Base-by-base conservation (phyloP, 1,284 basidiomycete genomes). In the Mycosarcoma mackinlayi region DNA sequence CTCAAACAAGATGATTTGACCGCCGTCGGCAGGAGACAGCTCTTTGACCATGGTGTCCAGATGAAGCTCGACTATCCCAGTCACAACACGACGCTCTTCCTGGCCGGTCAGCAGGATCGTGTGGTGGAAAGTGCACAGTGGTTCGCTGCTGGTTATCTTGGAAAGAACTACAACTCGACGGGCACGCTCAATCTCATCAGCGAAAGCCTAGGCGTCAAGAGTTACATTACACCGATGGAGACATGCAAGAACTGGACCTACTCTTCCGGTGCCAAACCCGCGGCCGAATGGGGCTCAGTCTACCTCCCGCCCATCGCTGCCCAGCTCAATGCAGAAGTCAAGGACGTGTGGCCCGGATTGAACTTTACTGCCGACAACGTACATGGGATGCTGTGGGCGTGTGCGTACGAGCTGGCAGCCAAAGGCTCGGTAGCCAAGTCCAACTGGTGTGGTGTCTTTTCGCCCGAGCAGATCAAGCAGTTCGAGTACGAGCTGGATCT, bases 401-500 rank as follows among this genome's bases (percentile, higher is more conserved):
- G 85, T 57, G 85, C 85, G 30, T 86, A 85, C 62, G 85, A 86
- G 62, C 79, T 84, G 38, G 86, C 85, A 5, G 79, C 82, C 13
- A 77, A 76, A 50, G 83, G 83, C 3, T 47, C 46, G 10, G 49
- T 64, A 3, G 40, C 31, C 3, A 66, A 73, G 24, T 84, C 84
- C 16, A 83, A 84, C 1, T 86, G 86, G 85, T 86, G 85, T 65
- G 75, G 71, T 34, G 84, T 83, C 21, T 86, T 86, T 75, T 80
- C 75, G 8, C 45, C 54, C 18, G 59, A 60, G 13, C 86, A 87
- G 64, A 73, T 86, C 39, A 69, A 77, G 48, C 66, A 82, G 47
- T 84, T 86, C 49, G 85, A 86, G 84, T 86, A 86, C 71, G 85
- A 86, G 54, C 80, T 85, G 24, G 86, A 86, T 69, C 58, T 87